phyloP scores from a whole-genome alignment of 345 rosid genomes.

The Eucalyptus sp. region DNA sequence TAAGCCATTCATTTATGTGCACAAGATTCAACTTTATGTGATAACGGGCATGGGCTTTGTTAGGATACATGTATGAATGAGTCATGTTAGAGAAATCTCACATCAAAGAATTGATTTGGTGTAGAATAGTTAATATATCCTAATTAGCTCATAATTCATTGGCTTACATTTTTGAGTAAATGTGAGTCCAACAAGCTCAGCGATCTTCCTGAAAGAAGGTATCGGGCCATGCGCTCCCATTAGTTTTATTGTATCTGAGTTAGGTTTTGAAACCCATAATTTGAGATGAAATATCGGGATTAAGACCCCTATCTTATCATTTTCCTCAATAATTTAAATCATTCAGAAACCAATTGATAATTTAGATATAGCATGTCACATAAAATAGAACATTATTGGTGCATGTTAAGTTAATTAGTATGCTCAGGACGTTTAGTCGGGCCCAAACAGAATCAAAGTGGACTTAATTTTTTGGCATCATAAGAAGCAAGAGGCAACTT shows the following conservation, averaged over 20 bases:
- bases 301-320: neutral
- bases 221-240: too few relatives aligned
- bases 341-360: neutral
- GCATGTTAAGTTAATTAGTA: neutral
- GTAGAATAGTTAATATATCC: too few relatives aligned
- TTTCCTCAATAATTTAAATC: neutral
- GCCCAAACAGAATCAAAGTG: neutral
- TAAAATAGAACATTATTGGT: neutral
- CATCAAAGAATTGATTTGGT: fast-evolving
- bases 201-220: fast-evolving
- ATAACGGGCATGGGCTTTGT: neutral
- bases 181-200: fast-evolving
- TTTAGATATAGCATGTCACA: neutral
- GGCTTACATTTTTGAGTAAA: too few relatives aligned
- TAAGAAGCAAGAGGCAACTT: neutral
- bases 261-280: neutral
- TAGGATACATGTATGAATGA: too few relatives aligned
- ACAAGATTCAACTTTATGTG: neutral
- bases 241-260: neutral
- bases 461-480: neutral
- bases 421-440: neutral
- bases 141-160: fast-evolving
- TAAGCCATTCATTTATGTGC: neutral
- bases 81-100: too few relatives aligned
- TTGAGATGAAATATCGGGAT: neutral